These are phyloP conservation scores for Colletotrichum graminicola DNA, from an alignment of 2,329 filamentous ascomycete species.

Conservation along the genomic window DNA sequence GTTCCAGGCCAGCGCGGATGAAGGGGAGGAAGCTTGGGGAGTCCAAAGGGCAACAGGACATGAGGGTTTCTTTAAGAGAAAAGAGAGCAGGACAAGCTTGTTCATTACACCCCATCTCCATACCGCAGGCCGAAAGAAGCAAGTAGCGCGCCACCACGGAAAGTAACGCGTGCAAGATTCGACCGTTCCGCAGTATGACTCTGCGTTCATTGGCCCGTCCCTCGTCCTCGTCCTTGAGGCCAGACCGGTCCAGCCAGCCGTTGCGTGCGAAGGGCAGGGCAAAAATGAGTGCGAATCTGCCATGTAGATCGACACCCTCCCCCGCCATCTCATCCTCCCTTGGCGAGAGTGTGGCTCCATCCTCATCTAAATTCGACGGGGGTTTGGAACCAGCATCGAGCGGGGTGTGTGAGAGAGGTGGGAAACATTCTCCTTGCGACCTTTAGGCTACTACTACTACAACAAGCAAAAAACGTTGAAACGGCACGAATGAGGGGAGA, in stretches of 20 bases:
- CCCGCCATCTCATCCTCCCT: too few relatives aligned
- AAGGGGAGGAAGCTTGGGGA: not conserved
- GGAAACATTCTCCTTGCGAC: not conserved
- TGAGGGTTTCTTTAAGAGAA: not conserved
- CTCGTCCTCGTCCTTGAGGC: conserved; percentile 26
- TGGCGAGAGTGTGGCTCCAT: conserved; percentile 39
- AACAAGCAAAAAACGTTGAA: not conserved
- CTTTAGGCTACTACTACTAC: not conserved
- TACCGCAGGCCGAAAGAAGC: conserved; percentile 17
- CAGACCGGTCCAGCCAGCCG: conserved; percentile 26
- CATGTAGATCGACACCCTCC: too few relatives aligned
- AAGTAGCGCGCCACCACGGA: conserved; percentile 21
- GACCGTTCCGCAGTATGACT: not conserved
- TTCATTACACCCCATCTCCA: conserved; percentile 7
- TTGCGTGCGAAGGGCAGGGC: conserved; percentile 11
- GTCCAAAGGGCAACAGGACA: not conserved
- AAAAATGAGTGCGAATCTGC: not conserved
- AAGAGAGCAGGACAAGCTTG: conserved; percentile 8
- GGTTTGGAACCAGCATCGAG: conserved; percentile 29
- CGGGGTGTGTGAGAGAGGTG: not conserved
- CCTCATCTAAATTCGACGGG: conserved; percentile 35
- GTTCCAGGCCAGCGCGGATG: conserved; percentile 36
- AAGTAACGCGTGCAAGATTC: conserved; percentile 18
- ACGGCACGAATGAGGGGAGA: not conserved
- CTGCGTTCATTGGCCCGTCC: conserved; percentile 10